phyloP scores from a whole-genome alignment of 2,329 filamentous ascomycete species.

The Paecilomyces variotii region DNA sequence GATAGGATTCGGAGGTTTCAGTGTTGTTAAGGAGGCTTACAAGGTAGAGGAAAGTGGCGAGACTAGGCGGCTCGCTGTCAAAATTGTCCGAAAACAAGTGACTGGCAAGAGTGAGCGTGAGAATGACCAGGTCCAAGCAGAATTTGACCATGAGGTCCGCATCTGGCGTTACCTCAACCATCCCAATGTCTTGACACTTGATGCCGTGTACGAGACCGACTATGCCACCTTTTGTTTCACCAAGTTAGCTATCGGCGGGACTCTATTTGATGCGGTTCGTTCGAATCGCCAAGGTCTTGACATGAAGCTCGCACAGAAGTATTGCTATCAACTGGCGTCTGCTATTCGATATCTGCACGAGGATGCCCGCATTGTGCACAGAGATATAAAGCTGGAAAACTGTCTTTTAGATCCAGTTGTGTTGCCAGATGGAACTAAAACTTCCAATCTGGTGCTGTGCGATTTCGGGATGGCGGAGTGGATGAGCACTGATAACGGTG shows the following conservation, averaged over 20 bases:
- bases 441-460: constrained; percentile 54
- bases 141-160: constrained; percentile 61
- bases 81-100: constrained; percentile 57
- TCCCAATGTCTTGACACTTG: constrained; percentile 53
- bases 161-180: constrained; percentile 60
- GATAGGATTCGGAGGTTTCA: constrained; percentile 59
- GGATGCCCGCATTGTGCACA: constrained; percentile 58
- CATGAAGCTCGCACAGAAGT: constrained; percentile 48
- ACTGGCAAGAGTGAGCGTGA: constrained; percentile 49
- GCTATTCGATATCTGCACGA: constrained; percentile 61
- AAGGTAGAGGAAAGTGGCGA: constrained; percentile 51
- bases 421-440: constrained; percentile 38
- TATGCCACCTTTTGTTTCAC: constrained; percentile 65
- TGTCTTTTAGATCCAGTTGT: constrained; percentile 53
- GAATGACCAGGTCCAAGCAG: constrained; percentile 57
- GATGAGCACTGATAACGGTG: constrained; percentile 48
- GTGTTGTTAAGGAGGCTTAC: constrained; percentile 58
- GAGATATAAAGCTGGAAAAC: constrained; percentile 63
- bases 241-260: constrained; percentile 55
- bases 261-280: constrained; percentile 55
- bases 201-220: constrained; percentile 58
- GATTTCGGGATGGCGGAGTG: constrained; percentile 66
- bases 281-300: constrained; percentile 47
- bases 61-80: constrained; percentile 51
- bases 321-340: constrained; percentile 55